Percentiles rank a stretch among this genome's conserved stretches.
Evolutionary conservation across 495 filamentous ascomycete species (phyloP).

Genomic region (Podospora australis): DNA sequence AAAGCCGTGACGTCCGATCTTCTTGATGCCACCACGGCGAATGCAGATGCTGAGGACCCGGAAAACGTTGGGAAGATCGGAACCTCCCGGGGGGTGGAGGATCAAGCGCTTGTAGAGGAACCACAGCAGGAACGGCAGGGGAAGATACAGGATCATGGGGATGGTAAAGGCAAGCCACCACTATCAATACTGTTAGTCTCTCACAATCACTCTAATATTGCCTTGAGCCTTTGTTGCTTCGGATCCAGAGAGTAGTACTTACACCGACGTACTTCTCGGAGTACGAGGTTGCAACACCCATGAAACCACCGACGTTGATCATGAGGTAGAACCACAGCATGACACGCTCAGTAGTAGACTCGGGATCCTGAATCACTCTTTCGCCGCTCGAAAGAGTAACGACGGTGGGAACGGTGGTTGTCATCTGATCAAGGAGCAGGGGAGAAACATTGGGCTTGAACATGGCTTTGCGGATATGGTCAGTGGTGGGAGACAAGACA

Average conservation of each 20-base stretch:
- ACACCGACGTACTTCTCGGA: slow-evolving; percentile 48
- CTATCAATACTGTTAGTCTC: too few species aligned
- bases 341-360: slow-evolving; percentile 55
- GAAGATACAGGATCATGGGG: slow-evolving; percentile 54
- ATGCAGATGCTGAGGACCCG: slow-evolving; percentile 48
- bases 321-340: slow-evolving; percentile 60
- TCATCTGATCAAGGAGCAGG: slow-evolving; percentile 53
- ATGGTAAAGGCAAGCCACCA: slow-evolving; percentile 73
- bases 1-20: slow-evolving; percentile 50
- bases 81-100: slow-evolving; percentile 46
- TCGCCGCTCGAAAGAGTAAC: slow-evolving; percentile 42
- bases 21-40: slow-evolving; percentile 48
- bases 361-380: slow-evolving; percentile 52
- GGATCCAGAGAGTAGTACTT: slow-evolving; percentile 3
- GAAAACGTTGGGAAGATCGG: slow-evolving; percentile 49
- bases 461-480: slow-evolving; percentile 30
- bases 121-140: slow-evolving; percentile 48
- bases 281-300: slow-evolving; percentile 46
- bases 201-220: too few species aligned
- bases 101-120: slow-evolving; percentile 47
- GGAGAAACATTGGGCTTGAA: slow-evolving; percentile 66
- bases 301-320: slow-evolving; percentile 60
- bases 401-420: slow-evolving; percentile 39
- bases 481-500: background rate
- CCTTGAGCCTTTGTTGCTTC: too few species aligned